Percentiles rank a stretch among this genome's conserved stretches.
phyloP scores from a whole-genome alignment of 495 filamentous ascomycete species.

The Hyaloscypha variabilis region DNA sequence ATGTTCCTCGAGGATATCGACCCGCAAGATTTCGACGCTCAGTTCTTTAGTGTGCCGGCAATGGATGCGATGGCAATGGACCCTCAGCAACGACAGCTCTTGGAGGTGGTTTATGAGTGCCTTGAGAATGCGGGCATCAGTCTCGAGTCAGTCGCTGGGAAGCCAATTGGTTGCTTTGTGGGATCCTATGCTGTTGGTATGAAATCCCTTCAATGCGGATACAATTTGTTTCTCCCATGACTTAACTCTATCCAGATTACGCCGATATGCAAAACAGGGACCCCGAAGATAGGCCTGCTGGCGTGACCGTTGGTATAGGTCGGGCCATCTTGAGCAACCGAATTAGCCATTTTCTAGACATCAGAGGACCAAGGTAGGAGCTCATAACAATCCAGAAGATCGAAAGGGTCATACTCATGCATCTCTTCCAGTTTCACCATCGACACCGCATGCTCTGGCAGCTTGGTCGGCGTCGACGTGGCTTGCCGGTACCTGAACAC shows the following conservation, averaged over 20 bases:
- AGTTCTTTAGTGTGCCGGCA: constrained; percentile 46
- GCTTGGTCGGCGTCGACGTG: constrained; percentile 33
- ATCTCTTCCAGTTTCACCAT: constrained; percentile 39
- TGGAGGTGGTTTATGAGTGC: constrained; percentile 48
- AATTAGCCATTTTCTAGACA: constrained; percentile 57
- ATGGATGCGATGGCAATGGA: constrained; percentile 54
- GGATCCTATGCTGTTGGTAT: constrained; percentile 23
- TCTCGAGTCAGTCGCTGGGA: constrained; percentile 31
- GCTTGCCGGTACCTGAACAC: constrained; percentile 13
- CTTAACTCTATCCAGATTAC: constrained; percentile 34
- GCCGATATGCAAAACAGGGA: constrained; percentile 37
- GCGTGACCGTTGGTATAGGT: constrained; percentile 39
- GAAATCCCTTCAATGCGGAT: constrained; percentile 9
- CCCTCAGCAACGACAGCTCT: constrained; percentile 57
- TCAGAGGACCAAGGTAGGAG: constrained; percentile 56
- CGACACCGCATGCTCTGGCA: constrained; percentile 27
- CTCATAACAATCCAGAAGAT: constrained; percentile 37
- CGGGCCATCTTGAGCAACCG: constrained; percentile 63
- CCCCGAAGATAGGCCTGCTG: constrained; percentile 35
- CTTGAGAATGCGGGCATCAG: constrained; percentile 27
- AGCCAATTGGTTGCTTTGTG: constrained; percentile 35
- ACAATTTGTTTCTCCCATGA: constrained; percentile 22
- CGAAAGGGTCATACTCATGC: constrained; percentile 42
- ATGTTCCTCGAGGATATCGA: constrained; percentile 44
- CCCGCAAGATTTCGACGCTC: constrained; percentile 56